Base-by-base conservation (phyloP, 495 filamentous ascomycete genomes). In the Aspergillus heteromorphus region DNA sequence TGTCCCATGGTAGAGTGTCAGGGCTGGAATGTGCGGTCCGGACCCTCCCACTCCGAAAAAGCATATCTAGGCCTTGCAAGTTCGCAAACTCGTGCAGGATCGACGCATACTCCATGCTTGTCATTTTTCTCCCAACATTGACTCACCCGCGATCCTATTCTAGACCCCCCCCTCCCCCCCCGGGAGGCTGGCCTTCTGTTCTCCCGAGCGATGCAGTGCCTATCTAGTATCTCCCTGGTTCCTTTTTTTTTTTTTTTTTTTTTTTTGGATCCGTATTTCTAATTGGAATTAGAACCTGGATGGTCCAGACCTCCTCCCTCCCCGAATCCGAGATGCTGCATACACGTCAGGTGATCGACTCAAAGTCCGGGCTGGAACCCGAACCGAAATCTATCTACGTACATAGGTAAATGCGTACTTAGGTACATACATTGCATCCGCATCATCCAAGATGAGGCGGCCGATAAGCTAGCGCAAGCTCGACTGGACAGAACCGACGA, bases 381-480 rank as follows among this genome's bases (percentile, higher is more conserved):
- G 13, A 38, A 14, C n/a, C n/a, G 13, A 38, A 4, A 27, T 27
- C n/a, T n/a, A n/a, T 27, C 23, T 7, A 27, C 23, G 23, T 27
- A 27, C 23, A 27, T 3, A 7, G 7, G 4, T 27, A 7, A 27
- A 3, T 27, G 23, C 34, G 34, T n/a, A 14, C 34, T 38, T n/a
- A n/a, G n/a, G n/a, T n/a, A 5, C 11, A 13, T 38, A 38, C 34
- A 38, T 38, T 34, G 16, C 30, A 49, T 49, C 30, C 29, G 43
- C 43, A 47, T 29, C 43, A 47, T 29, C 47, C 40, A 40, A 38
- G 40, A 21, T 45, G 40, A 45, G 20, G 42, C 52, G 31, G 54
- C 49, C 41, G 48, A 56, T 45, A 45, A 56, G 38, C 54, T 51
- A 56, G 48, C 43, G 48, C 49, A 51, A 47, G 48, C 54, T 40